Conservation (phyloP, 2,329 filamentous ascomycete species). For the Aspergillus oerlinghausenensis region DNA sequence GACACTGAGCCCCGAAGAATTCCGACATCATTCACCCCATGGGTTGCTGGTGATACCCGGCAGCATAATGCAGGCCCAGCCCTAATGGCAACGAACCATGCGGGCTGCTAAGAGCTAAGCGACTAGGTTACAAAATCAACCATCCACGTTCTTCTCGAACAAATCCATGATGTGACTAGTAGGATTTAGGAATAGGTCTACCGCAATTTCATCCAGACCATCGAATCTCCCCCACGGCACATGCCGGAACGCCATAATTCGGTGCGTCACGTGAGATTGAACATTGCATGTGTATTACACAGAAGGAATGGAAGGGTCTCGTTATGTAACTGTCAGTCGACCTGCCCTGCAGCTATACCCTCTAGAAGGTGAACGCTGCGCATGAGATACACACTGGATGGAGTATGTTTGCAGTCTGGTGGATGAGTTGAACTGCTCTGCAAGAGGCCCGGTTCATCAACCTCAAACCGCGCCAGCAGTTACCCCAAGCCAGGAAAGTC, state of each 20-base stretch:
- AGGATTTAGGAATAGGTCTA: not conserved
- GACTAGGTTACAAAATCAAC: not conserved
- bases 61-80: not conserved
- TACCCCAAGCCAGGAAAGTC: not conserved
- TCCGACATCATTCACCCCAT: conserved; percentile 6
- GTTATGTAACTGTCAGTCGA: not conserved
- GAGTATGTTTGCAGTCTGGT: not conserved
- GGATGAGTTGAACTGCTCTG: not conserved
- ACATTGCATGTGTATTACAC: not conserved
- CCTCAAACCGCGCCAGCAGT: not conserved
- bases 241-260: not conserved
- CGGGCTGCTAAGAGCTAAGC: not conserved
- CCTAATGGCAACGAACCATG: not conserved
- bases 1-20: conserved; percentile 13
- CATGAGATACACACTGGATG: not conserved
- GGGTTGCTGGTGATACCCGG: not conserved
- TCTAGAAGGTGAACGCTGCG: not conserved
- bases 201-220: not conserved
- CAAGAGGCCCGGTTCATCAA: not conserved
- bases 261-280: not conserved
- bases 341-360: not conserved
- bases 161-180: not conserved
- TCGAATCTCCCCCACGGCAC: not conserved
- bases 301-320: not conserved
- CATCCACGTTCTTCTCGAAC: not conserved